Conservation (phyloP, 1,284 basidiomycete species). For the Neotropicomus parvogracilis region DNA sequence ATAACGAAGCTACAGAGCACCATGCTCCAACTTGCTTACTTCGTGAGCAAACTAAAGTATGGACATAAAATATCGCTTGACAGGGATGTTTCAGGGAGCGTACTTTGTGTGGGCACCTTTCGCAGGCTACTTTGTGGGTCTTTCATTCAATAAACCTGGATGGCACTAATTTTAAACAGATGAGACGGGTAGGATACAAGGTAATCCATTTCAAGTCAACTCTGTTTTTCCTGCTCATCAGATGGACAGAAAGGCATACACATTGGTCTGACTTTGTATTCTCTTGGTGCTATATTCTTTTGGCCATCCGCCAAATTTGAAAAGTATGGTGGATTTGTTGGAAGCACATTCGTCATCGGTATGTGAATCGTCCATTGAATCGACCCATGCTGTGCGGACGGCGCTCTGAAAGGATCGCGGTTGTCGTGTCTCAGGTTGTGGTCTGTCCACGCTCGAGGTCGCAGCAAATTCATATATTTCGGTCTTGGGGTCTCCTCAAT, state of each 20-base stretch:
- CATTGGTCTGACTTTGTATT: conserved; percentile 69
- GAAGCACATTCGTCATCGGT: conserved; percentile 68
- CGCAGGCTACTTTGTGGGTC: conserved; percentile 52
- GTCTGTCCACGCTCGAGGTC: conserved; percentile 65
- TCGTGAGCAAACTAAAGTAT: conserved; percentile 39
- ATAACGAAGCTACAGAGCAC: conserved; percentile 79
- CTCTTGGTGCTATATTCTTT: conserved; percentile 72
- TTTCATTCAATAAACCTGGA: not conserved
- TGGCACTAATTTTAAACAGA: conserved; percentile 36
- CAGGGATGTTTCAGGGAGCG: conserved; percentile 45
- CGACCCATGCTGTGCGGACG: not conserved
- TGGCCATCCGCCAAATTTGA: conserved; percentile 74
- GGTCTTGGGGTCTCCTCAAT: conserved; percentile 61
- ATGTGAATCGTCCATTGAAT: conserved; percentile 13
- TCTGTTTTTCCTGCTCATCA: conserved; percentile 6
- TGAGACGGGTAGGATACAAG: conserved; percentile 60
- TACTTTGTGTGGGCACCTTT: conserved; percentile 63
- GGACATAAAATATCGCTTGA: conserved; percentile 1
- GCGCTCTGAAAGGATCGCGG: not conserved
- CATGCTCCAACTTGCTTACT: conserved; percentile 83
- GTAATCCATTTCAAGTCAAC: conserved; percentile 26
- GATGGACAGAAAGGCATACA: conserved; percentile 54
- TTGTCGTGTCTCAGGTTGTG: conserved; percentile 50
- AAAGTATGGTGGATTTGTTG: conserved; percentile 71
- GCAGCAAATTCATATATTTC: conserved; percentile 81